Conservation (phyloP, 2,329 filamentous ascomycete genomes). For the Sordariomycetes sp. region DNA sequence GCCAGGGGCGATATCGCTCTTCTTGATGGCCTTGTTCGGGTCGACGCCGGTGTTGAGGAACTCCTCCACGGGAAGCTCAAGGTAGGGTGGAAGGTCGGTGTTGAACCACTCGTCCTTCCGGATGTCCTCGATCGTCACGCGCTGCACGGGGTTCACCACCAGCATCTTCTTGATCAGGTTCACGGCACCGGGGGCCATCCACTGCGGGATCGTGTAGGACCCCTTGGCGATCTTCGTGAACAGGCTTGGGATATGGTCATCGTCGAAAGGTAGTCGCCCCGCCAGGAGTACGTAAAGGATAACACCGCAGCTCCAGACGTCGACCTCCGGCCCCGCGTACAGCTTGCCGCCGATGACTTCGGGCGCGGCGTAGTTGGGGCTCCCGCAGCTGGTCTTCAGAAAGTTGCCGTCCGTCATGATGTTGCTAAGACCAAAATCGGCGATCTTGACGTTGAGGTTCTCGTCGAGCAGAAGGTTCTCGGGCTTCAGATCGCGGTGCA, state of each 20-base stretch:
- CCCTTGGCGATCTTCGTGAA: conserved; percentile 97
- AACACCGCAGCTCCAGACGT: conserved; percentile 95
- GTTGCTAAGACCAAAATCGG: conserved; percentile 96
- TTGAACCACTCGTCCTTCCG: conserved; percentile 90
- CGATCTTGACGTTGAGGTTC: conserved; percentile 96
- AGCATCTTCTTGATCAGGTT: conserved; percentile 85
- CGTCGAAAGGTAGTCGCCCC: conserved; percentile 85
- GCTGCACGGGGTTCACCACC: conserved; percentile 86
- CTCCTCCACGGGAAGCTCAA: conserved; percentile 79
- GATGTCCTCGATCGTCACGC: conserved; percentile 90
- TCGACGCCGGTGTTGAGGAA: conserved; percentile 92
- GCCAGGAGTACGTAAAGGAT: conserved; percentile 79
- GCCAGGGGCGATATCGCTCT: conserved; percentile 68
- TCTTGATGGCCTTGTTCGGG: conserved; percentile 81
- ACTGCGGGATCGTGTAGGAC: conserved; percentile 83
- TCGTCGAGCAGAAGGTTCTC: conserved; percentile 94
- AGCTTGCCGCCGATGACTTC: conserved; percentile 97
- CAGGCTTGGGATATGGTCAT: conserved; percentile 93
- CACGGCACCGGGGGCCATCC: conserved; percentile 77
- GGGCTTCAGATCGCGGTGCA: conserved; percentile 93
- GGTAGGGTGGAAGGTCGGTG: conserved; percentile 74
- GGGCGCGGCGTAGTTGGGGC: conserved; percentile 94
- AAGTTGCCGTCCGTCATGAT: conserved; percentile 99
- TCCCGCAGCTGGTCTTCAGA: conserved; percentile 95
- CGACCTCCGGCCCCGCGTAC: conserved; percentile 93